Conservation (phyloP, 2,329 filamentous ascomycete species). For the Ascomycota sp. region DNA sequence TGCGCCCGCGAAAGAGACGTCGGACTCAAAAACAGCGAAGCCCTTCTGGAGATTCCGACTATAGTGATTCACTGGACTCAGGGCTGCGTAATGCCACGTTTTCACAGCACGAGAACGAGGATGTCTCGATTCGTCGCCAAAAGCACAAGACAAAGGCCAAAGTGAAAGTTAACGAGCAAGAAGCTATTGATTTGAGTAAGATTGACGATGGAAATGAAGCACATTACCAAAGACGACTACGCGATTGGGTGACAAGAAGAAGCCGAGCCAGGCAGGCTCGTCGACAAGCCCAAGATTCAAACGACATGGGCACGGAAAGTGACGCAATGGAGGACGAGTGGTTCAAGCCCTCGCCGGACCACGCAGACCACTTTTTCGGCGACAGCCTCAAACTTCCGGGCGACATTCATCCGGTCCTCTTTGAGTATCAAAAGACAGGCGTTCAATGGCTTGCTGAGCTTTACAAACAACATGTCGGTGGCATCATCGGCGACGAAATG, state of each 20-base stretch:
- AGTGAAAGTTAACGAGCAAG: slow-evolving; percentile 13
- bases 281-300: slow-evolving; percentile 14
- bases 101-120: slow-evolving; percentile 19
- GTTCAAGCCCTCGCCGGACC: slow-evolving; percentile 69
- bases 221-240: slow-evolving; percentile 56
- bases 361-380: slow-evolving; percentile 54
- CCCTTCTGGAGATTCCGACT: slow-evolving; percentile 27
- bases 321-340: slow-evolving; percentile 41
- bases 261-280: slow-evolving; percentile 20
- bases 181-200: slow-evolving; percentile 27
- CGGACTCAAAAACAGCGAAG: slow-evolving; percentile 16
- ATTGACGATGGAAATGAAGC: slow-evolving; percentile 81
- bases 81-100: slow-evolving; percentile 14
- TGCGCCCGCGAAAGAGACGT: slow-evolving; percentile 37
- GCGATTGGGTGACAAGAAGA: slow-evolving; percentile 46
- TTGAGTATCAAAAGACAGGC: slow-evolving; percentile 92
- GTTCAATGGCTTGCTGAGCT: slow-evolving; percentile 93
- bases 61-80: slow-evolving; percentile 10
- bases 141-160: slow-evolving; percentile 22
- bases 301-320: slow-evolving; percentile 18
- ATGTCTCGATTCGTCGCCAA: slow-evolving; percentile 16
- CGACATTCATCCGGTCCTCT: slow-evolving; percentile 79
- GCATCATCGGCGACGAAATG: slow-evolving; percentile 96
- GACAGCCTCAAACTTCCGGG: slow-evolving; percentile 67
- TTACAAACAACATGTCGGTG: slow-evolving; percentile 73